phyloP scores from a whole-genome alignment of 2,329 filamentous ascomycete genomes.

The Ophiocordyceps robertsii region DNA sequence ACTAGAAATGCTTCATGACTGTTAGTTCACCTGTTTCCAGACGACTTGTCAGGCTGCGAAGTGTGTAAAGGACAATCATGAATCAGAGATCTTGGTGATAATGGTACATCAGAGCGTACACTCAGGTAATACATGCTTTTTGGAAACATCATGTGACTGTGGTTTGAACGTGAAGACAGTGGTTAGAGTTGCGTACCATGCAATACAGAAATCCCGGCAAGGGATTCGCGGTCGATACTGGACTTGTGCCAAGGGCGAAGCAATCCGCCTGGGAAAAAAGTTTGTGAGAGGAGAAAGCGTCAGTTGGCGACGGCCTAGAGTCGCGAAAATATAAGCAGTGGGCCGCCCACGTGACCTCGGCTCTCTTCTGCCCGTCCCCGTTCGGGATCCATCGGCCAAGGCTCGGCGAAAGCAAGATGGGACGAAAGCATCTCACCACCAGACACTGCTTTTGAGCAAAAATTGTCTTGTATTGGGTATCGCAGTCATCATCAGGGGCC shows the following conservation, averaged over 20 bases:
- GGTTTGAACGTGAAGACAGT: slow-evolving; percentile 1
- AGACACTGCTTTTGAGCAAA: too few species aligned
- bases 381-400: too few species aligned
- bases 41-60: background rate
- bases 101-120: slow-evolving; percentile 36
- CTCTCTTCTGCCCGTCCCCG: too few species aligned
- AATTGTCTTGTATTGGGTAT: slow-evolving; percentile 5
- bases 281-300: too few species aligned
- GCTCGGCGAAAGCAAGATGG: too few species aligned
- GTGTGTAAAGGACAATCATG: slow-evolving; percentile 8
- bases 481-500: background rate
- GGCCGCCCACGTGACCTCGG: too few species aligned
- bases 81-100: slow-evolving; percentile 64
- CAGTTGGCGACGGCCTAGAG: too few species aligned
- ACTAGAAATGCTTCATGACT: background rate
- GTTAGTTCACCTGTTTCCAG: background rate
- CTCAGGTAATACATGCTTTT: slow-evolving; percentile 48
- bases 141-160: slow-evolving; percentile 31
- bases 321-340: too few species aligned
- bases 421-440: too few species aligned
- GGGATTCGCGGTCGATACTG: background rate
- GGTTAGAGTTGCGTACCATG: slow-evolving; percentile 4
- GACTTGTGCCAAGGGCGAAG: background rate
- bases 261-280: too few species aligned
- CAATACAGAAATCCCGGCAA: background rate